Evolutionary conservation across 257 asterid species (phyloP).

Genomic region (Nicotiana obtusifolia): DNA sequence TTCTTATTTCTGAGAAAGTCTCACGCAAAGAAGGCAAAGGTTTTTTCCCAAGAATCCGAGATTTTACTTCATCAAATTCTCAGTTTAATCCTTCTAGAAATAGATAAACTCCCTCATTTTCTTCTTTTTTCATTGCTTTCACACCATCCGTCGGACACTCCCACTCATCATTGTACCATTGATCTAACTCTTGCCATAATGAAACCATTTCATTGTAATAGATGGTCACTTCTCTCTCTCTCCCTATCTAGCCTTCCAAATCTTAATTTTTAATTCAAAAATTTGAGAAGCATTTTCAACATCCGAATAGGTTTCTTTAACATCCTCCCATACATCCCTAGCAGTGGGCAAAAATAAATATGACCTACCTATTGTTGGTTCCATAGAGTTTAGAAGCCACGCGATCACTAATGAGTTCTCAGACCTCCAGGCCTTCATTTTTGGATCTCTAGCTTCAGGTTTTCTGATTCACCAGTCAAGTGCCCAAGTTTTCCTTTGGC

Average conservation of each 20-base stretch:
- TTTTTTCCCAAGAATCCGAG: background rate
- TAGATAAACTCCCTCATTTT: background rate
- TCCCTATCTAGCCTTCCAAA: background rate
- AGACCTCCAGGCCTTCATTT: background rate
- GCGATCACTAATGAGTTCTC: background rate
- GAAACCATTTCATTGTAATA: conserved; percentile 8
- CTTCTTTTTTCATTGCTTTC: background rate
- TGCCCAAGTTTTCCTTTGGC: background rate
- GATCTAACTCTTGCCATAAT: background rate
- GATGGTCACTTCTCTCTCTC: background rate
- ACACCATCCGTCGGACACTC: background rate
- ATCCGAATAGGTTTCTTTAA: background rate
- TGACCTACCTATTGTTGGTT: background rate
- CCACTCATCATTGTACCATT: background rate
- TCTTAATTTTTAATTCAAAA: background rate
- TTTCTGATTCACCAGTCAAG: background rate
- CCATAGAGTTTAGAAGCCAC: conserved; percentile 5
- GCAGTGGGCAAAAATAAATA: background rate
- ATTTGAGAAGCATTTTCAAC: background rate
- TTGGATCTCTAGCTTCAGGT: background rate
- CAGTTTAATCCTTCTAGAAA: background rate
- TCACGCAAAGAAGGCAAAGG: background rate
- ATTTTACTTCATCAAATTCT: background rate
- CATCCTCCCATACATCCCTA: background rate
- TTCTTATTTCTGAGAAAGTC: background rate